Evolutionary conservation across 768 basidiomycete genomes (phyloP).

Genomic region (Podaxis rugospora): DNA sequence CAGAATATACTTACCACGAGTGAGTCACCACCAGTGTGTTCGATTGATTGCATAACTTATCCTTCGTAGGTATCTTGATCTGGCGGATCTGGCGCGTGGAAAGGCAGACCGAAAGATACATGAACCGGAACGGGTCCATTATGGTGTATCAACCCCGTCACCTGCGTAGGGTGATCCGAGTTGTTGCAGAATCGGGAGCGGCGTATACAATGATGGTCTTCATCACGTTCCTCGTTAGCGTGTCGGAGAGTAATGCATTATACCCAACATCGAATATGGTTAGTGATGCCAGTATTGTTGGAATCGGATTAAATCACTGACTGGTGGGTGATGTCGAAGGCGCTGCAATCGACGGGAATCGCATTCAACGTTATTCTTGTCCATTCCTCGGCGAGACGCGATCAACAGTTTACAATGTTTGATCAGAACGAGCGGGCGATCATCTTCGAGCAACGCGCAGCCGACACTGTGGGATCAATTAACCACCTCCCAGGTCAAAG

Average conservation of each 20-base stretch:
- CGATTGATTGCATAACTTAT: not conserved
- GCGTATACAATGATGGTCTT: constrained; percentile 3
- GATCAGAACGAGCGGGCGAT: not conserved
- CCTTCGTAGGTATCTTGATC: not conserved
- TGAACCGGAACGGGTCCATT: not conserved
- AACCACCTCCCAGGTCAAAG: not conserved
- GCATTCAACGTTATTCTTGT: constrained; percentile 11
- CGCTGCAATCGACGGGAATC: constrained; percentile 6
- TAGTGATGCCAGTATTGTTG: not conserved
- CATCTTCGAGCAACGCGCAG: not conserved
- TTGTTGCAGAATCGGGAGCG: constrained; percentile 2
- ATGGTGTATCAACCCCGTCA: not conserved
- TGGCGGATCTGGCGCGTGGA: constrained; percentile 10
- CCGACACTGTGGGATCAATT: not conserved
- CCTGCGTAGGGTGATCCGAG: constrained; percentile 3
- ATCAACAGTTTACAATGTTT: constrained; percentile 6
- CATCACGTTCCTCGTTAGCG: constrained; percentile 1
- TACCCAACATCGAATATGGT: constrained; percentile 9
- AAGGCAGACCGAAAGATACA: not conserved
- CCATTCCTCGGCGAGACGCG: constrained; percentile 4
- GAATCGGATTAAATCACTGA: not conserved
- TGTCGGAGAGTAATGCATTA: not conserved
- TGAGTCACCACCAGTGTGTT: not conserved
- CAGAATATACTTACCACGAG: constrained; percentile 5
- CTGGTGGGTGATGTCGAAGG: not conserved